Base-by-base conservation (phyloP, 2,329 filamentous ascomycete species). In the Akanthomyces dipterigenus region DNA sequence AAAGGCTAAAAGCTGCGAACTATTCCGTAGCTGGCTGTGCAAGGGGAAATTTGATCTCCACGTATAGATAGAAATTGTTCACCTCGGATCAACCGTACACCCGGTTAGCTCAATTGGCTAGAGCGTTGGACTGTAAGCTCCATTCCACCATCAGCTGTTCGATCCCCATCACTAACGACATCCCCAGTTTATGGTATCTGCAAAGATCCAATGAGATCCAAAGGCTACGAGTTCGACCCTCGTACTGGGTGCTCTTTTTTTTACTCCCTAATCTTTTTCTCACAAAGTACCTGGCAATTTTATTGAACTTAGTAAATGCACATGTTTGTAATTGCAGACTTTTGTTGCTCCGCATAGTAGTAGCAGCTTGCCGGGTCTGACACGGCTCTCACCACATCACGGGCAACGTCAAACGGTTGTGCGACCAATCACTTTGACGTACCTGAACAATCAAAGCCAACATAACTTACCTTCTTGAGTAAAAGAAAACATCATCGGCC, bases 161-260 rank as follows among this genome's bases (percentile, higher is more conserved):
- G n/a, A 38, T 14, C 12, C 18, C 50, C 20, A 20, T 20, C 20
- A 34, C 50, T 54, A 54, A 54, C 34, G 3, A 4, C 5, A 28
- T 26, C 50, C 8, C 1, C 34, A 54, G 50, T 60, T 60, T 60
- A 60, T 22, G 48, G 56, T 9, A 45, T 34, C 55, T 7, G 26
- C 8, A 40, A 40, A 36, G 26, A 38, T 38, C 36, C 36, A 38
- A 38, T 38, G 36, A 38, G 36, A 74, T 75, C 73, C 74, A 71
- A 75, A 75, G 72, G 73, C 70, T 74, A 72, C 70, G 72, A 72
- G 73, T 75, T 74, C 72, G 71, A 74, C 71, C 72, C 72, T 73
- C 72, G 70, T 71, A 64, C 61, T 63, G 65, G 65, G 64, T 60
- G 58, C 11, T 40, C 18, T 48, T 26, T 28, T 54, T 60, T 38